A percentile compares a stretch with the other conserved stretches of the same genome.
Evolutionary conservation across 2,329 filamentous ascomycete species (phyloP).

Genomic region (Decorospora gaudefroyi): DNA sequence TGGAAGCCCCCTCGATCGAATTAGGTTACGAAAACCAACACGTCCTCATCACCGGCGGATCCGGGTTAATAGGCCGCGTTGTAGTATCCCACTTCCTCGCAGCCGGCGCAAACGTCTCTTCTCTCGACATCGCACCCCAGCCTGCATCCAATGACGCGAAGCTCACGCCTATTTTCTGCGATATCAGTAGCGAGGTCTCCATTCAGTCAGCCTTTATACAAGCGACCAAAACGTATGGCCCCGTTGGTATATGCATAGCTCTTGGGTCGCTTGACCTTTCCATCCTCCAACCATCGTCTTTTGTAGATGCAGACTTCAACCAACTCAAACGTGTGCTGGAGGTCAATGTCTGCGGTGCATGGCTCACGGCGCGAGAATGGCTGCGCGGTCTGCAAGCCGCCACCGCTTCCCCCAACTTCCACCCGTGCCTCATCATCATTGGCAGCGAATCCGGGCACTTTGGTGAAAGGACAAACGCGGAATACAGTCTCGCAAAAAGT

Average conservation of each 20-base stretch:
- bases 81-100: conserved; percentile 50
- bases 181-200: conserved; percentile 28
- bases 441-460: no score
- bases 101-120: no score
- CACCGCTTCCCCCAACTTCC: no score
- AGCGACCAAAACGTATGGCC: conserved; percentile 44
- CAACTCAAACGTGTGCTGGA: conserved; percentile 50
- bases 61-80: conserved; percentile 49
- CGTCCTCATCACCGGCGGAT: conserved; percentile 51
- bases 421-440: no score
- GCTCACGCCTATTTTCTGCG: no score
- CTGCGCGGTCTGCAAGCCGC: no score
- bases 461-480: no score
- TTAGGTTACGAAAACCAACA: conserved; percentile 47
- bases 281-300: conserved; percentile 45
- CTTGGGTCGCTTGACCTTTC: conserved; percentile 53
- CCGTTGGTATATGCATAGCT: conserved; percentile 50
- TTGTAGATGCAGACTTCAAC: conserved; percentile 50
- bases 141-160: no score
- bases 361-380: conserved; percentile 52
- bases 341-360: conserved; percentile 50
- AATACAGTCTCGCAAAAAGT: no score
- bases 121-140: no score
- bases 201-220: conserved; percentile 43
- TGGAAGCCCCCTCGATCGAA: conserved; percentile 25